phyloP scores from a whole-genome alignment of 2,329 filamentous ascomycete genomes.

The Fusarium sp. region DNA sequence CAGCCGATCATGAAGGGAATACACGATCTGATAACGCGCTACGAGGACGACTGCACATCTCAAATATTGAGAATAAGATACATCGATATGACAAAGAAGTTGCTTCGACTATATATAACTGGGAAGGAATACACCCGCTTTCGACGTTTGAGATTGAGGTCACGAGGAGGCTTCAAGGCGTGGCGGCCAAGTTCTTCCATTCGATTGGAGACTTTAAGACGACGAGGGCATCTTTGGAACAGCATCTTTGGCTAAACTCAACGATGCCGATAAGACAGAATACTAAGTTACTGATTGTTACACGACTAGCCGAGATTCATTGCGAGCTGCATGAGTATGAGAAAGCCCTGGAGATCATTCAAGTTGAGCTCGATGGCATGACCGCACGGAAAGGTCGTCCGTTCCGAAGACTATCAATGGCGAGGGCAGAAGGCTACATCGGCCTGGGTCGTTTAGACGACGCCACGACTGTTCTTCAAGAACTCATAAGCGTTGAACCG shows the following conservation, averaged over 20 bases:
- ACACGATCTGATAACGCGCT: constrained; percentile 48
- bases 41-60: constrained; percentile 50
- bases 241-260: constrained; percentile 44
- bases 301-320: constrained; percentile 46
- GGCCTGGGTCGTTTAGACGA: constrained; percentile 33
- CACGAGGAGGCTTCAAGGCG: constrained; percentile 49
- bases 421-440: constrained; percentile 41
- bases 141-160: constrained; percentile 51
- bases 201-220: constrained; percentile 49
- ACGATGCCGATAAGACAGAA: constrained; percentile 45
- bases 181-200: constrained; percentile 49
- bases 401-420: constrained; percentile 44
- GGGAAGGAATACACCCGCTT: constrained; percentile 46
- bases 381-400: constrained; percentile 35
- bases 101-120: constrained; percentile 47
- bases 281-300: constrained; percentile 44
- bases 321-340: constrained; percentile 46
- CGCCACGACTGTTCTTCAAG: constrained; percentile 23
- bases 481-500: constrained; percentile 34
- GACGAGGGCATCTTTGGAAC: constrained; percentile 47
- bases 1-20: constrained; percentile 9
- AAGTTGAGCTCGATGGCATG: constrained; percentile 37
- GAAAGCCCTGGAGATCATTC: constrained; percentile 37
- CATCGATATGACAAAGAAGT: constrained; percentile 48
- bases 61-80: constrained; percentile 52